Evolutionary conservation across 2,329 filamentous ascomycete genomes (phyloP).

Genomic region (Dryadomyces quercivorus): DNA sequence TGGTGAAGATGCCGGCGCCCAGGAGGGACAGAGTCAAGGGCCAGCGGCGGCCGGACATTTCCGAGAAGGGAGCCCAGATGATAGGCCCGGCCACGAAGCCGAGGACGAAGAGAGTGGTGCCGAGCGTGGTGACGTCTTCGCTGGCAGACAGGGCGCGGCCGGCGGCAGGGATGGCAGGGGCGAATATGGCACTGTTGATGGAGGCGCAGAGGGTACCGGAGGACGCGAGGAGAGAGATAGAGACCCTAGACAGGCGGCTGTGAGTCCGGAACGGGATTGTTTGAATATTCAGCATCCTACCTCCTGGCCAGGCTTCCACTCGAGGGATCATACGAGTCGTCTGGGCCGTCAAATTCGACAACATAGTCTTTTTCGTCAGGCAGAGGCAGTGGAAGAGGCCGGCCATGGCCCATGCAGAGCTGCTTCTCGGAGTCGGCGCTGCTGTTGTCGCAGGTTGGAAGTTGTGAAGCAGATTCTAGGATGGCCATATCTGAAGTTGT

Average conservation of each 20-base stretch:
- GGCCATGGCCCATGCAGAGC: conserved; percentile 31
- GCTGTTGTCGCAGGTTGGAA: not conserved
- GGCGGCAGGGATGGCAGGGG: conserved; percentile 4
- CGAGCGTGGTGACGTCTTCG: not conserved
- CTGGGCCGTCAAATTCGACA: conserved; percentile 39
- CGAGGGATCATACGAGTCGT: conserved; percentile 37
- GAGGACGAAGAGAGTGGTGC: conserved; percentile 2
- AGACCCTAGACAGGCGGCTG: conserved; percentile 1
- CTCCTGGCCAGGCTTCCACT: conserved; percentile 37
- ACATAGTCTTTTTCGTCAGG: conserved; percentile 38
- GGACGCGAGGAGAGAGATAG: conserved; percentile 8
- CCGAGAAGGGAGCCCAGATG: conserved; percentile 4
- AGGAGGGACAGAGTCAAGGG: conserved; percentile 12
- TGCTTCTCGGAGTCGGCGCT: not conserved
- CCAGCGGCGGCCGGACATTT: conserved; percentile 13
- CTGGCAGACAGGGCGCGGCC: conserved; percentile 4
- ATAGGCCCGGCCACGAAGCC: conserved; percentile 4
- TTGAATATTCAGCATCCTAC: conserved; percentile 11
- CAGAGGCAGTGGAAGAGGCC: conserved; percentile 41
- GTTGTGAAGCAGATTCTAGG: not conserved
- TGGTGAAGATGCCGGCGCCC: conserved; percentile 20
- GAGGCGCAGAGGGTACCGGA: conserved; percentile 9
- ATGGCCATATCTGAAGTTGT: too few relatives aligned
- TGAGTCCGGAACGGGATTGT: not conserved
- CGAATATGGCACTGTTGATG: conserved; percentile 11